Evolutionary conservation across 352 stramenopile species (phyloP).

Genomic region (Globisporangium irregulare): DNA sequence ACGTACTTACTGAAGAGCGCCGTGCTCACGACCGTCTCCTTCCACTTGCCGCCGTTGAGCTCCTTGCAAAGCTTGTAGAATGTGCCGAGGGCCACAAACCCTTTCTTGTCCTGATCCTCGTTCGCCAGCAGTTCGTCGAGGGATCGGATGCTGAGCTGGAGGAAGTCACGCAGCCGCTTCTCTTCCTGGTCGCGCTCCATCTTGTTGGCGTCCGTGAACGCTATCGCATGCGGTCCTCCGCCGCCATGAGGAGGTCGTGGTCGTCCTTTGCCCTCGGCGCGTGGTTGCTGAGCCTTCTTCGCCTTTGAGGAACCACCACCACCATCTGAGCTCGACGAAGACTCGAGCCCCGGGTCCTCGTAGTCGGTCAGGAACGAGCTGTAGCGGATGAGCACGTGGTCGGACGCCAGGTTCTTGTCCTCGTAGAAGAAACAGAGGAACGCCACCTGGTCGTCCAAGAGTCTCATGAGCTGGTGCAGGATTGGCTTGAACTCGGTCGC

Average conservation of each 20-base stretch:
- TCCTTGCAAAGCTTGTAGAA: slow-evolving; percentile 44
- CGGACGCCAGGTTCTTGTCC: slow-evolving; percentile 54
- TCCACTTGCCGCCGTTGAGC: slow-evolving; percentile 28
- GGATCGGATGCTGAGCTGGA: slow-evolving; percentile 32
- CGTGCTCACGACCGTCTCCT: slow-evolving; percentile 32
- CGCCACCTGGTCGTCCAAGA: slow-evolving; percentile 62
- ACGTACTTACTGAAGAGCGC: slow-evolving; percentile 51
- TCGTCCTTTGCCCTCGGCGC: slow-evolving; percentile 26
- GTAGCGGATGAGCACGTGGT: slow-evolving; percentile 66
- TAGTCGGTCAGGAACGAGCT: slow-evolving; percentile 72
- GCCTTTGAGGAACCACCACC: background rate
- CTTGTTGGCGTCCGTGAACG: slow-evolving; percentile 13
- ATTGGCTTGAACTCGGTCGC: slow-evolving; percentile 42
- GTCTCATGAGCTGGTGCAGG: slow-evolving; percentile 37
- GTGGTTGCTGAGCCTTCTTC: slow-evolving; percentile 7
- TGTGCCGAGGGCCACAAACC: slow-evolving; percentile 42
- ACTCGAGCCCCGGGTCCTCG: slow-evolving; percentile 58
- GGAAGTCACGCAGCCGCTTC: slow-evolving; percentile 42
- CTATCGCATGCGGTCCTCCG: background rate
- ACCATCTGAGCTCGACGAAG: slow-evolving; percentile 11
- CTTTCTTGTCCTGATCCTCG: slow-evolving; percentile 44
- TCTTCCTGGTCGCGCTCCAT: slow-evolving; percentile 31
- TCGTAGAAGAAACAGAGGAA: slow-evolving; percentile 82
- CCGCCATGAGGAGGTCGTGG: slow-evolving; percentile 14
- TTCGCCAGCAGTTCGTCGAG: slow-evolving; percentile 39